Conservation (phyloP, 169 alveolate species). For the Plasmodium inui region DNA sequence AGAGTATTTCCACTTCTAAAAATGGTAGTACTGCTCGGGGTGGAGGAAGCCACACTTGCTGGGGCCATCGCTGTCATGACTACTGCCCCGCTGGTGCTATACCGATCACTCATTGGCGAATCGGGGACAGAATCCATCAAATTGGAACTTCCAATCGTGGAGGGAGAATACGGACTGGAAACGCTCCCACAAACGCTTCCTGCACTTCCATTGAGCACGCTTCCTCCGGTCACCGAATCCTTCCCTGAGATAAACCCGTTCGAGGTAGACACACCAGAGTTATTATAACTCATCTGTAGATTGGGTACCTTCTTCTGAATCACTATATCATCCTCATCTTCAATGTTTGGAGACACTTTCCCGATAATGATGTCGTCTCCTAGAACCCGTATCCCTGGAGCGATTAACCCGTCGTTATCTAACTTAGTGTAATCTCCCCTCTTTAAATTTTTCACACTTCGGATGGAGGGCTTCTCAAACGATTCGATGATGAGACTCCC, state of each 20-base stretch:
- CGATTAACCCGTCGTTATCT: constrained; percentile 97
- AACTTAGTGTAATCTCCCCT: constrained; percentile 96
- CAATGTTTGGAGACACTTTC: constrained; percentile 92
- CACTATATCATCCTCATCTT: constrained; percentile 84
- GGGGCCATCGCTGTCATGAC: neutral
- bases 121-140: constrained; percentile 25
- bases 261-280: neutral
- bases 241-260: neutral
- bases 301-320: constrained; percentile 48
- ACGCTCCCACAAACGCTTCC: neutral
- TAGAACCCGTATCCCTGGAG: constrained; percentile 97
- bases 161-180: neutral
- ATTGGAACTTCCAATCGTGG: neutral
- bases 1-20: constrained; percentile 12
- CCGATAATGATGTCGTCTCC: constrained; percentile 99
- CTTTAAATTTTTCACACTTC: constrained; percentile 88
- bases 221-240: neutral
- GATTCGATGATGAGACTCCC: constrained; percentile 93
- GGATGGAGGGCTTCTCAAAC: constrained; percentile 93
- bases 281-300: neutral
- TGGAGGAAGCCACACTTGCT: constrained; percentile 16
- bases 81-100: neutral
- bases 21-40: constrained; percentile 40
- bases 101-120: constrained; percentile 13
- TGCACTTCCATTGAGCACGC: neutral